These are phyloP conservation scores for Gelatoporia subvermispora DNA, from an alignment of 768 basidiomycete genomes.

Conservation along the genomic window DNA sequence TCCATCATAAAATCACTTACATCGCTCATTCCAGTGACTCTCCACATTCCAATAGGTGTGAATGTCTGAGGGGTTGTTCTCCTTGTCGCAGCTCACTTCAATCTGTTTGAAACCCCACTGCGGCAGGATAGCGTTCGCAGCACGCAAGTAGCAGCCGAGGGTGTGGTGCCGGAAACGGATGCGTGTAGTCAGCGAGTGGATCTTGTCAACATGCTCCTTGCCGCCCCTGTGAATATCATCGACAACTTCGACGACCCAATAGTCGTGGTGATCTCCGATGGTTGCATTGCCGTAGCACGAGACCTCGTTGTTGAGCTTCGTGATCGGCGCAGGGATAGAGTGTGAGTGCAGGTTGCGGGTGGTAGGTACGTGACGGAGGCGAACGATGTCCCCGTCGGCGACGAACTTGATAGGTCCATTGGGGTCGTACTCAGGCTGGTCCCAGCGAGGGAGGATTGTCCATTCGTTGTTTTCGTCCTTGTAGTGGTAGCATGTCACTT, in stretches of 20 bases:
- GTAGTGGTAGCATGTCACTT: slow-evolving; percentile 99
- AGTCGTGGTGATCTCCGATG: slow-evolving; percentile 82
- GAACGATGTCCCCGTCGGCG: slow-evolving; percentile 69
- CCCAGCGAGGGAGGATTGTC: slow-evolving; percentile 77
- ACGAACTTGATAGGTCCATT: slow-evolving; percentile 69
- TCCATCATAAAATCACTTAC: slow-evolving; percentile 46
- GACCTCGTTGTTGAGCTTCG: slow-evolving; percentile 88
- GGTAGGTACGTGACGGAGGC: slow-evolving; percentile 79
- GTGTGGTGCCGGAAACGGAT: slow-evolving; percentile 75
- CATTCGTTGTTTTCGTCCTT: slow-evolving; percentile 98
- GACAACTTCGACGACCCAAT: slow-evolving; percentile 92
- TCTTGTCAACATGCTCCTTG: slow-evolving; percentile 51
- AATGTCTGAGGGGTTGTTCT: slow-evolving; percentile 71
- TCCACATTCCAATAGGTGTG: slow-evolving; percentile 99
- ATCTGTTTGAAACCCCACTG: slow-evolving; percentile 99
- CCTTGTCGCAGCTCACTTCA: slow-evolving; percentile 90
- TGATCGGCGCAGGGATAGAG: slow-evolving; percentile 77
- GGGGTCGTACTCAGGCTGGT: slow-evolving; percentile 59
- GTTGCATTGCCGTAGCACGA: slow-evolving; percentile 91
- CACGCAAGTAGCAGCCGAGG: slow-evolving; percentile 84
- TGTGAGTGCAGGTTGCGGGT: slow-evolving; percentile 93
- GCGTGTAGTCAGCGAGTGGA: slow-evolving; percentile 89
- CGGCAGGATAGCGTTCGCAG: slow-evolving; percentile 83
- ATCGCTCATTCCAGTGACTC: slow-evolving; percentile 91
- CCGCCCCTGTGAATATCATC: slow-evolving; percentile 76